A percentile compares a stretch with the other conserved stretches of the same genome.
These are phyloP conservation scores for Pseudotsuga menziesii DNA, from an alignment of 75 land plant genomes.

Conservation along the genomic window DNA sequence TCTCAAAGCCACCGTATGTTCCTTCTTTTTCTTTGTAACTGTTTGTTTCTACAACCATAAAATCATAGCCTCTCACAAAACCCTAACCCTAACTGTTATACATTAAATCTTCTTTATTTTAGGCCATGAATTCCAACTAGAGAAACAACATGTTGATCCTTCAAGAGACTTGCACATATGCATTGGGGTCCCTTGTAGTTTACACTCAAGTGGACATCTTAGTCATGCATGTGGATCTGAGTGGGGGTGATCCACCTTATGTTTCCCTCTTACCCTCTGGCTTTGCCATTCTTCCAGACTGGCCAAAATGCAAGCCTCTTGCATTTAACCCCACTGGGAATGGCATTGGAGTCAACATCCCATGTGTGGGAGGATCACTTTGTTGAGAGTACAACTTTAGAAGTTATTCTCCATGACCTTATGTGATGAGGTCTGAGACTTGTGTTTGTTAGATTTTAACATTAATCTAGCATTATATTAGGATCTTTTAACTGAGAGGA, in stretches of 20 bases:
- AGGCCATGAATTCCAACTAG: constrained; percentile 16
- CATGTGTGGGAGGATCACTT: constrained; percentile 19
- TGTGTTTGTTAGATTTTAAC: no score
- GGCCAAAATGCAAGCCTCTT: constrained; percentile 21
- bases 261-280: constrained; percentile 82
- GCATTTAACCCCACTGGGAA: background rate
- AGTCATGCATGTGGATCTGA: constrained; percentile 73
- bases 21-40: background rate
- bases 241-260: constrained; percentile 66
- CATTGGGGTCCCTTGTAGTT: constrained; percentile 21
- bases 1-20: constrained; percentile 56
- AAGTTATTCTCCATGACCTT: no score
- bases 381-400: no score
- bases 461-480: no score
- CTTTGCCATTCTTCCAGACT: constrained; percentile 70
- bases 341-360: background rate
- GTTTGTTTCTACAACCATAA: background rate
- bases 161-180: constrained; percentile 25
- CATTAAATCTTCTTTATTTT: background rate
- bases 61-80: background rate
- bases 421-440: no score
- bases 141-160: constrained; percentile 22
- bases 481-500: no score
- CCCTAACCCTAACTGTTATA: background rate
- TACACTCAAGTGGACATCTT: constrained; percentile 72